Evolutionary conservation across 2,329 filamentous ascomycete species (phyloP).

Genomic region (Lecanosticta acicola): DNA sequence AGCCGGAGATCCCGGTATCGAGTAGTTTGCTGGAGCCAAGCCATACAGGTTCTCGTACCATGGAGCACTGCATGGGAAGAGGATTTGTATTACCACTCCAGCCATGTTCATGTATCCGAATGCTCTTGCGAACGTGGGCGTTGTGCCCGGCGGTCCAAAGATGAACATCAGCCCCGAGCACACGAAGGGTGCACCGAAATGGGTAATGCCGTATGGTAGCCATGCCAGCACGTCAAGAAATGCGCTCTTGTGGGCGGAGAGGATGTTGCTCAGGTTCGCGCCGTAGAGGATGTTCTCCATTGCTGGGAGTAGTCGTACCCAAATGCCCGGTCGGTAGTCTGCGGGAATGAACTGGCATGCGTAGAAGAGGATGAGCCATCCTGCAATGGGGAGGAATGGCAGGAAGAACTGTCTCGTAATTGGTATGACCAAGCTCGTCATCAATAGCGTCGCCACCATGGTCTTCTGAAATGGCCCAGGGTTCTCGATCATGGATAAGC

Average conservation of each 20-base stretch:
- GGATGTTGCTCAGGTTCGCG: conserved; percentile 90
- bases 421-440: conserved; percentile 70
- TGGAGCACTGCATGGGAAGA: conserved; percentile 89
- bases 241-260: conserved; percentile 81
- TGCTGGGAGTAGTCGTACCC: conserved; percentile 89
- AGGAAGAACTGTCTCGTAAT: conserved; percentile 86
- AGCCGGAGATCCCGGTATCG: conserved; percentile 81
- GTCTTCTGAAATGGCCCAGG: conserved; percentile 76
- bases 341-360: conserved; percentile 84
- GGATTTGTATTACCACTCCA: conserved; percentile 79
- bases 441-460: conserved; percentile 60
- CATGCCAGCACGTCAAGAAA: conserved; percentile 83
- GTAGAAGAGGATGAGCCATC: conserved; percentile 88
- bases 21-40: conserved; percentile 84
- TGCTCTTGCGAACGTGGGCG: conserved; percentile 75
- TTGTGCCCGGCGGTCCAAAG: conserved; percentile 78
- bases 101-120: conserved; percentile 91
- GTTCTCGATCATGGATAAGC: conserved; percentile 70
- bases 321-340: conserved; percentile 86
- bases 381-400: conserved; percentile 76
- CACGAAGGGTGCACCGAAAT: conserved; percentile 80
- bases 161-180: conserved; percentile 76
- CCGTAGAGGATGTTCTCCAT: conserved; percentile 96
- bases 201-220: conserved; percentile 86
- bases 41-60: conserved; percentile 97